Evolutionary conservation across 768 basidiomycete genomes (phyloP).

Genomic region (Agaricus sinodeliciosus): DNA sequence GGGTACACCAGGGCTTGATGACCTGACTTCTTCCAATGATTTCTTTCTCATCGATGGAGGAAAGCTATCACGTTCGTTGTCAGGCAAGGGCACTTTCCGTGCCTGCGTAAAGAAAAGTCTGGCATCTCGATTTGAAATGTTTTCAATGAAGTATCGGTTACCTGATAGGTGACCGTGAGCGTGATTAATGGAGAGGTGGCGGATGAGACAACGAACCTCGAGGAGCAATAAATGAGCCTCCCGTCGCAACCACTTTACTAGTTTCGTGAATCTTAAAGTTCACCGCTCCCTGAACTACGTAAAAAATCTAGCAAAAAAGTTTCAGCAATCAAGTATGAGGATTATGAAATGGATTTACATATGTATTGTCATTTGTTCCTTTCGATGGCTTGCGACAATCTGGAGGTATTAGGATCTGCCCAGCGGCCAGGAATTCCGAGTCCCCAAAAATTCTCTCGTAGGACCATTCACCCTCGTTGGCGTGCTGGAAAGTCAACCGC

Average conservation of each 20-base stretch:
- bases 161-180: conserved; percentile 36
- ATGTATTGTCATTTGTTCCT: conserved; percentile 85
- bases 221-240: conserved; percentile 87
- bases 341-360: conserved; percentile 17
- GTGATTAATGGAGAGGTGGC: background rate
- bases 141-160: conserved; percentile 87
- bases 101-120: conserved; percentile 92
- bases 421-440: conserved; percentile 86
- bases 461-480: conserved; percentile 62
- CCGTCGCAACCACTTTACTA: conserved; percentile 68
- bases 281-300: conserved; percentile 84
- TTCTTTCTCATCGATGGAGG: background rate
- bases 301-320: conserved; percentile 32
- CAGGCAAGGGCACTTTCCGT: conserved; percentile 31
- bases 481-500: conserved; percentile 55
- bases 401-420: conserved; percentile 78
- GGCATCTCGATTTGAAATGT: conserved; percentile 74
- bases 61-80: conserved; percentile 13
- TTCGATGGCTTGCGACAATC: conserved; percentile 81
- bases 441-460: conserved; percentile 94
- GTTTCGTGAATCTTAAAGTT: conserved; percentile 79
- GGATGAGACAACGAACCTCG: conserved; percentile 48
- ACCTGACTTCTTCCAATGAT: conserved; percentile 5
- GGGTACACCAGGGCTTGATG: conserved; percentile 4
- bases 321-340: background rate